Conservation (phyloP, 495 filamentous ascomycete species). For the Tuber microsphaerosporum region DNA sequence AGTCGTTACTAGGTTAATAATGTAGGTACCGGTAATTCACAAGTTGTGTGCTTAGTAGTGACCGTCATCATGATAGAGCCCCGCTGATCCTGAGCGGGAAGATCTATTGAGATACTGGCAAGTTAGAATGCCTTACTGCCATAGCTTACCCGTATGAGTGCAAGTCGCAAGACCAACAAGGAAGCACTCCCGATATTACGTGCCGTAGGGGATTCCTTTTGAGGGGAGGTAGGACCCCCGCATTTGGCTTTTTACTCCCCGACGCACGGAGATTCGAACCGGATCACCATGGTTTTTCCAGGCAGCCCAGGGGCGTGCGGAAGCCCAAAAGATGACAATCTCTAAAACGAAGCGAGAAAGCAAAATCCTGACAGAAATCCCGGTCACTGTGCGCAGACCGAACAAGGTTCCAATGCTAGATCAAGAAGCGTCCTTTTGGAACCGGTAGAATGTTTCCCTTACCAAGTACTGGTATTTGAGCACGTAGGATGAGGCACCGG, state of each 20-base stretch:
- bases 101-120: background rate
- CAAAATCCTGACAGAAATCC: background rate
- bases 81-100: background rate
- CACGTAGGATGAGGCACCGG: background rate
- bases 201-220: background rate
- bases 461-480: background rate
- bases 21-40: background rate
- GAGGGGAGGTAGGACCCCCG: background rate
- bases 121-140: background rate
- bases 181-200: background rate
- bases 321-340: background rate
- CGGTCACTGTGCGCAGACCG: background rate
- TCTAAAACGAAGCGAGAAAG: background rate
- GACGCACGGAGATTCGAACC: background rate
- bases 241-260: background rate
- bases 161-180: background rate
- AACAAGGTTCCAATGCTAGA: background rate
- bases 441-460: background rate
- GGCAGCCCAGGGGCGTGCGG: background rate
- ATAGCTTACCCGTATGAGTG: background rate
- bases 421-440: background rate
- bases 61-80: background rate
- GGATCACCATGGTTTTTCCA: background rate
- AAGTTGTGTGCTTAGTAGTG: background rate
- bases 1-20: background rate